Percentiles rank a stretch among this genome's conserved stretches.
phyloP scores from a whole-genome alignment of 1,284 basidiomycete genomes.

The Rhodotorula sp. region DNA sequence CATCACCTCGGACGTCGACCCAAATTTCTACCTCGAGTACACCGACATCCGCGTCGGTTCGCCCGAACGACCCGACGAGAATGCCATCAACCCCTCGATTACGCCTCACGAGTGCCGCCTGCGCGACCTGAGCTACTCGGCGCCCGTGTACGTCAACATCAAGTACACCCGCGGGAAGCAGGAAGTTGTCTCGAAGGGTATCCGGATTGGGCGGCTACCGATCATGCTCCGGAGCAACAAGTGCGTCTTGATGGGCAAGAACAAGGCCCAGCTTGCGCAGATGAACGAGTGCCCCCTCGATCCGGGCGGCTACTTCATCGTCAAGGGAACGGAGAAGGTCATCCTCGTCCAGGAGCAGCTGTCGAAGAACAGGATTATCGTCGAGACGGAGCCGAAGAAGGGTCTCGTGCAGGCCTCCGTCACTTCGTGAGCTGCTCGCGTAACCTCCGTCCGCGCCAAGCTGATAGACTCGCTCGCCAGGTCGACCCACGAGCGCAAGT shows the following conservation, averaged over 20 bases:
- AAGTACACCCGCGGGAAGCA: constrained; percentile 92
- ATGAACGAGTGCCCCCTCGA: constrained; percentile 98
- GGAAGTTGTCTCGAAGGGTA: constrained; percentile 77
- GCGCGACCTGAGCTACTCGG: constrained; percentile 93
- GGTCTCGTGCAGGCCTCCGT: constrained; percentile 93
- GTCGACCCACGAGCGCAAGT: constrained; percentile 96
- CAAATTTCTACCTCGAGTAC: constrained; percentile 95
- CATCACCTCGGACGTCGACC: constrained; percentile 94
- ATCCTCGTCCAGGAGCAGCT: constrained; percentile 98
- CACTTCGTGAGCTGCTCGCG: constrained; percentile 70
- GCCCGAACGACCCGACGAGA: constrained; percentile 82
- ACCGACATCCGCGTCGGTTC: constrained; percentile 90
- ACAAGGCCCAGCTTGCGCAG: constrained; percentile 75
- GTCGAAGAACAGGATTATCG: constrained; percentile 98
- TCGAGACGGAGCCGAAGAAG: constrained; percentile 89
- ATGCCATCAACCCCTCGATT: constrained; percentile 75
- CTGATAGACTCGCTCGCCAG: constrained; percentile 52
- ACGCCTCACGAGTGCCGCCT: constrained; percentile 98
- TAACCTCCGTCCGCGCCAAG: background rate
- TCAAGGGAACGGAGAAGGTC: constrained; percentile 99
- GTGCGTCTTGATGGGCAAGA: constrained; percentile 78
- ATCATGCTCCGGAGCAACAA: constrained; percentile 97
- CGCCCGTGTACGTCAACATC: constrained; percentile 90
- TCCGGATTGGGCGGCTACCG: constrained; percentile 87
- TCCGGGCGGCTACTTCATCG: constrained; percentile 98